Evolutionary conservation across 208 protist genomes (phyloP).

Genomic region (Leishmania tarentolae): DNA sequence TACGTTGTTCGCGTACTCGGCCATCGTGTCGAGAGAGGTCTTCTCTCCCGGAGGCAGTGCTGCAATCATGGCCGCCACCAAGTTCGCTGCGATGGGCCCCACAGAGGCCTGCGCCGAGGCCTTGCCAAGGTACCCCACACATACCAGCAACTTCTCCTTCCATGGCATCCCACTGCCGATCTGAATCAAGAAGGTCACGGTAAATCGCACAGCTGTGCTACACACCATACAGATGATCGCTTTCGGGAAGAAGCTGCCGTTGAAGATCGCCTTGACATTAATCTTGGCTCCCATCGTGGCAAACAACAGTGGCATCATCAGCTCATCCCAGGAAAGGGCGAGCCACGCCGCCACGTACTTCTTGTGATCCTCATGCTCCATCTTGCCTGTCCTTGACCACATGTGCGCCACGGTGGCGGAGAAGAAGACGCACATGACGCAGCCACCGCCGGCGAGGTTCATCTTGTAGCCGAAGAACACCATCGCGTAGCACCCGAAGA

Average conservation of each 20-base stretch:
- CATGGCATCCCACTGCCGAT: conserved; percentile 53
- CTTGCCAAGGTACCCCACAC: conserved; percentile 72
- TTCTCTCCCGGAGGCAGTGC: conserved; percentile 29
- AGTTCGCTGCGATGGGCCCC: conserved; percentile 62
- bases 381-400: conserved; percentile 46
- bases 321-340: conserved; percentile 71
- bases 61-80: conserved; percentile 49
- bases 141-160: conserved; percentile 65
- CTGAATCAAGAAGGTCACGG: conserved; percentile 58
- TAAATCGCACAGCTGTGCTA: conserved; percentile 59
- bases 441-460: conserved; percentile 68
- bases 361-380: conserved; percentile 68
- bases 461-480: conserved; percentile 70
- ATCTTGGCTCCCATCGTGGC: conserved; percentile 78
- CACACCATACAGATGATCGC: conserved; percentile 59
- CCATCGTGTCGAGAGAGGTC: conserved; percentile 26
- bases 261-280: conserved; percentile 65
- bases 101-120: conserved; percentile 80
- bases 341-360: conserved; percentile 67
- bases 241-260: conserved; percentile 66
- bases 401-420: conserved; percentile 74
- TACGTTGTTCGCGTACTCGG: conserved; percentile 66
- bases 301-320: conserved; percentile 77
- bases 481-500: conserved; percentile 52
- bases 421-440: conserved; percentile 78